Percentiles rank a stretch among this genome's conserved stretches.
Evolutionary conservation across 2,329 filamentous ascomycete species (phyloP).

Genomic region (Furcasterigmium sp.): DNA sequence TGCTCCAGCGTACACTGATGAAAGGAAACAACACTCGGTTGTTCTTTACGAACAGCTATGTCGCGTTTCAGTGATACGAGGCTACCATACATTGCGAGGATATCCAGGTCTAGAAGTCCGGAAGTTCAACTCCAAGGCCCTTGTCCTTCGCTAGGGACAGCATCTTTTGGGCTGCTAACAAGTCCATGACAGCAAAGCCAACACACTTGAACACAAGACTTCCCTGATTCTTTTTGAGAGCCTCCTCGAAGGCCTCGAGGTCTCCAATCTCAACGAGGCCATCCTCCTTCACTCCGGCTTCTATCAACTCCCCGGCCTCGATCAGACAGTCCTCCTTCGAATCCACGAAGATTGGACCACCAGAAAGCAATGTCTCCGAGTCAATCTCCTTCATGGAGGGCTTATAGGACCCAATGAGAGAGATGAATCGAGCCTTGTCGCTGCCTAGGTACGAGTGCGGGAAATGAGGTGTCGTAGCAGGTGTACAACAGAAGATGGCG

Average conservation of each 20-base stretch:
- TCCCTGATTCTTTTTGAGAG: constrained; percentile 66
- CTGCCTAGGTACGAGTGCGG: constrained; percentile 14
- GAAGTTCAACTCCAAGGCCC: neutral
- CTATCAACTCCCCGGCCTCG: constrained; percentile 24
- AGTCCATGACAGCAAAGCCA: constrained; percentile 63
- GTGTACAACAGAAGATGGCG: constrained; percentile 25
- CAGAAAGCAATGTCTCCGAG: constrained; percentile 17
- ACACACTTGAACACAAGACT: constrained; percentile 28
- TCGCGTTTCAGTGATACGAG: too few species aligned
- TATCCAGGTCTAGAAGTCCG: too few species aligned
- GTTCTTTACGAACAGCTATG: neutral
- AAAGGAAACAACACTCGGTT: neutral
- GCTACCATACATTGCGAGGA: too few species aligned
- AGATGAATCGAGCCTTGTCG: constrained; percentile 19
- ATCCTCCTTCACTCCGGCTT: constrained; percentile 24
- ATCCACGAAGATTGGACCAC: constrained; percentile 18
- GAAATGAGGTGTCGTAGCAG: constrained; percentile 22
- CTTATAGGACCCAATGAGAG: constrained; percentile 24
- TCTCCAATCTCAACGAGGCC: constrained; percentile 26
- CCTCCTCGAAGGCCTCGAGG: constrained; percentile 54
- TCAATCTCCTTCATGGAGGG: constrained; percentile 27
- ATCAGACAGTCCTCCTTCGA: constrained; percentile 20
- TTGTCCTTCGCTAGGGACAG: constrained; percentile 7
- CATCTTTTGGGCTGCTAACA: constrained; percentile 21
- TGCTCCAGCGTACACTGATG: neutral